A percentile compares a stretch with the other conserved stretches of the same genome.
Conservation (phyloP, 164 flowering plant genomes). For the Aristolochia fimbriata region DNA sequence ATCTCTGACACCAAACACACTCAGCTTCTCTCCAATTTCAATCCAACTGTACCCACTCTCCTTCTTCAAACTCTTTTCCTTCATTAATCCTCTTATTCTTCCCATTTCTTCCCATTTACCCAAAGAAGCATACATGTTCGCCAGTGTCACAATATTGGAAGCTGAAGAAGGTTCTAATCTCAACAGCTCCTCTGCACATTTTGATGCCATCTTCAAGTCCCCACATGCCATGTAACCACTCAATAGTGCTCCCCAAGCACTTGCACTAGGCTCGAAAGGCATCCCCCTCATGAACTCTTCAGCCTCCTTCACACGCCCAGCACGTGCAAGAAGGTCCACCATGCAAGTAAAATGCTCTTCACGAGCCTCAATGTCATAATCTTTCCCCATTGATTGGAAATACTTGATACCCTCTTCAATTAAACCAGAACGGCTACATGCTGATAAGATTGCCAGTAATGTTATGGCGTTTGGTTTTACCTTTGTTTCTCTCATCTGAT, state of each 20-base stretch:
- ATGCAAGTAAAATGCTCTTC: conserved; percentile 15
- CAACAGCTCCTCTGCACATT: conserved; percentile 15
- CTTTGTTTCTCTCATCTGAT: conserved; percentile 8
- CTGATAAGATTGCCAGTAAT: conserved; percentile 11
- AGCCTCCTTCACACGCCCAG: conserved; percentile 14
- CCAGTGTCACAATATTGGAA: conserved; percentile 13
- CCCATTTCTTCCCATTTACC: conserved; percentile 17
- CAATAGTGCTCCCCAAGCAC: conserved; percentile 16
- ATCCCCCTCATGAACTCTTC: conserved; percentile 11
- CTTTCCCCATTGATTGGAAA: conserved; percentile 9
- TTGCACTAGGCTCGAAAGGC: conserved; percentile 17
- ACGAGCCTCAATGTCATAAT: conserved; percentile 5
- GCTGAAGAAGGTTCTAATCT: conserved; percentile 14
- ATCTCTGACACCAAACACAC: conserved; percentile 16
- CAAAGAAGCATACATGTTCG: conserved; percentile 18
- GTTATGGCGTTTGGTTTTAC: conserved; percentile 12
- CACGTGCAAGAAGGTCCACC: conserved; percentile 13
- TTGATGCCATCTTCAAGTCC: conserved; percentile 7
- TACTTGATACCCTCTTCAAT: conserved; percentile 9
- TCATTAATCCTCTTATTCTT: conserved; percentile 11
- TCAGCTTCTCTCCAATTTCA: conserved; percentile 11
- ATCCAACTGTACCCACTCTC: conserved; percentile 19
- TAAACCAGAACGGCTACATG: conserved; percentile 17
- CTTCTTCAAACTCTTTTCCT: conserved; percentile 14
- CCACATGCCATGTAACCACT: conserved; percentile 11